Base-by-base conservation (phyloP, 1,284 basidiomycete species). In the Leccinum subfulvum region DNA sequence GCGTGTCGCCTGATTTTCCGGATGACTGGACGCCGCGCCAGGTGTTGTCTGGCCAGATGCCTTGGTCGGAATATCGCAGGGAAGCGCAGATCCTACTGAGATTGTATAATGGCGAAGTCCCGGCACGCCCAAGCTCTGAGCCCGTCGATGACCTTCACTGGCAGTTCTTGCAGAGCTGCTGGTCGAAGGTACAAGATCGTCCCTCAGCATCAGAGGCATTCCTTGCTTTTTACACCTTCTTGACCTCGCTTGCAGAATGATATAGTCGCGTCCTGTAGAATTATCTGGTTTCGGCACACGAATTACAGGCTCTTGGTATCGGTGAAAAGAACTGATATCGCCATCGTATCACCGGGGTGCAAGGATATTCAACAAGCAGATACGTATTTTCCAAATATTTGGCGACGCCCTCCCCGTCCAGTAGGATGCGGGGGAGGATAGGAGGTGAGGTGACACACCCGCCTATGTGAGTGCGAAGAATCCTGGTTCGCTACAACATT, bases 1-100 rank as follows among this genome's bases (percentile, higher is more conserved):
- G 41, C 8, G 1, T 21, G 11, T 13, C 2, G 5, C 33, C 33
- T 6, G 21, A 37, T 7, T 44, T 4, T 9, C 14, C 16, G 5
- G 53, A 26, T 35, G 37, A 52, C 16, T 6, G 30, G 3, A 33
- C n/a, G 41, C 39, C 3, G 16, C 4, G 3, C 23, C 26, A 69
- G 67, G 64, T 70, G 16, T 51, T 69, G 14, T 71, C 67, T 13
- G 65, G 67, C 11, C 58, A 59, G 51, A 9, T 57, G 18, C 68
- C 68, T 3, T 70, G 68, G 69, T 67, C 55, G 3, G 69, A 69
- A 28, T 65, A 58, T 51, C 51, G n/a, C 30, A 41, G 41, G 14
- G 62, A 57, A 28, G 47, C 21, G 0, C 56, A n/a, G 0, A 64
- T 68, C 28, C 26, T 64, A 1, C 7, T 57, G 3, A 54, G 21